These are phyloP conservation scores for Artemisia argyi DNA, from an alignment of 129 eudicot genomes.

Conservation along the genomic window DNA sequence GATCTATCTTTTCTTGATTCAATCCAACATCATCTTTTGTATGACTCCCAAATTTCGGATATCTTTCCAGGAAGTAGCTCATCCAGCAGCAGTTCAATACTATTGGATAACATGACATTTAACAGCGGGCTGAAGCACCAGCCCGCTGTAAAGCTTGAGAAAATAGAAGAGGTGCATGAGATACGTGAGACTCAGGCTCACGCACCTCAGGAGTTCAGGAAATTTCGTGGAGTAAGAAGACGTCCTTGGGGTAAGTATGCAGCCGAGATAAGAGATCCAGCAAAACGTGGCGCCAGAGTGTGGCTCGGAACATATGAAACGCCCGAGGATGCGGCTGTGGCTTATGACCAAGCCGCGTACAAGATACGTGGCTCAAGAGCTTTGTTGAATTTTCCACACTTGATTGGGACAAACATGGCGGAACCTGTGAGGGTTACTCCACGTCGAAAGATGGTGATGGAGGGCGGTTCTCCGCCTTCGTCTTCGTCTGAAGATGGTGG, in stretches of 20 bases:
- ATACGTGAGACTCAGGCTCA: neutral
- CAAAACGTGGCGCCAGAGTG: constrained; percentile 37
- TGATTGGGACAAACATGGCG: constrained; percentile 30
- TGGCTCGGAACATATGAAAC: constrained; percentile 61
- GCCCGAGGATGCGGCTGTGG: constrained; percentile 54
- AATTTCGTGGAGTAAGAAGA: constrained; percentile 47
- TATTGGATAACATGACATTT: neutral
- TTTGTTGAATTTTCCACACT: constrained; percentile 47
- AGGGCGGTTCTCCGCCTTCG: constrained; percentile 20
- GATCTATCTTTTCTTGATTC: constrained; percentile 48
- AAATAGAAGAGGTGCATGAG: neutral
- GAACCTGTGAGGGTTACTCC: constrained; percentile 45
- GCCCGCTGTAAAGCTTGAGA: constrained; percentile 15
- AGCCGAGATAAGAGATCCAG: constrained; percentile 53
- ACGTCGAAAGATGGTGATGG: constrained; percentile 19
- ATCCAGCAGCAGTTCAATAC: neutral
- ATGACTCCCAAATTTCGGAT: constrained; percentile 29
- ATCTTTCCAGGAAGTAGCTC: constrained; percentile 20
- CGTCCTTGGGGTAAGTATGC: constrained; percentile 60
- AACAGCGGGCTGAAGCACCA: constrained; percentile 3
- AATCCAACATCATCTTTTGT: constrained; percentile 30
- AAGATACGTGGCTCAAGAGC: constrained; percentile 45
- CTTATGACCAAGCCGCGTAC: constrained; percentile 53
- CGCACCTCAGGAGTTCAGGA: constrained; percentile 33
- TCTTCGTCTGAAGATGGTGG: constrained; percentile 12